A percentile compares a stretch with the other conserved stretches of the same genome.
phyloP scores from a whole-genome alignment of 2,329 filamentous ascomycete species.

The Fonsecaea multimorphosa region DNA sequence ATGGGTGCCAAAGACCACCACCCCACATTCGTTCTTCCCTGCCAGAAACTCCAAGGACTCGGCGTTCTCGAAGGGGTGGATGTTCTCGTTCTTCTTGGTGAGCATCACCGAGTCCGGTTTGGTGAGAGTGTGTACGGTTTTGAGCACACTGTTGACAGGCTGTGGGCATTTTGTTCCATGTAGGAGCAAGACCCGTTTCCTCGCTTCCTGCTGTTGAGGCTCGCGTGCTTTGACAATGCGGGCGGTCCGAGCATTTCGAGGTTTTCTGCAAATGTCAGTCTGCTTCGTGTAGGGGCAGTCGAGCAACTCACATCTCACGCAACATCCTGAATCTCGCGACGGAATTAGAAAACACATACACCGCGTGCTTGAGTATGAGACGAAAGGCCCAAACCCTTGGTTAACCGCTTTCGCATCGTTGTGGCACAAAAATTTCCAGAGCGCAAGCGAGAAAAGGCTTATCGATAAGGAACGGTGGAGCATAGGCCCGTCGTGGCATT shows the following conservation, averaged over 20 bases:
- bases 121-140: constrained; percentile 83
- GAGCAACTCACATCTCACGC: constrained; percentile 50
- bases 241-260: constrained; percentile 87
- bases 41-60: constrained; percentile 92
- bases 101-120: constrained; percentile 87
- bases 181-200: constrained; percentile 87
- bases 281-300: background rate
- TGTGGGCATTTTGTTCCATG: constrained; percentile 85
- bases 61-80: constrained; percentile 92
- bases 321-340: constrained; percentile 44
- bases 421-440: constrained; percentile 1
- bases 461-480: constrained; percentile 1
- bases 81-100: constrained; percentile 88
- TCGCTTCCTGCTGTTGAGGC: constrained; percentile 86
- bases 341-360: background rate
- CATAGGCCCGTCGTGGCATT: background rate
- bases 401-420: background rate
- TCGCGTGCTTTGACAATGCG: constrained; percentile 91
- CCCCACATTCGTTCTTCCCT: constrained; percentile 90
- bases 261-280: constrained; percentile 52
- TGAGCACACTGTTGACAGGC: constrained; percentile 79
- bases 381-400: background rate
- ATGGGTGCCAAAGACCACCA: constrained; percentile 82
- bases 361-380: background rate
- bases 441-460: background rate